These are phyloP conservation scores for Filobasidium floriforme DNA, from an alignment of 768 basidiomycete species.

Conservation along the genomic window DNA sequence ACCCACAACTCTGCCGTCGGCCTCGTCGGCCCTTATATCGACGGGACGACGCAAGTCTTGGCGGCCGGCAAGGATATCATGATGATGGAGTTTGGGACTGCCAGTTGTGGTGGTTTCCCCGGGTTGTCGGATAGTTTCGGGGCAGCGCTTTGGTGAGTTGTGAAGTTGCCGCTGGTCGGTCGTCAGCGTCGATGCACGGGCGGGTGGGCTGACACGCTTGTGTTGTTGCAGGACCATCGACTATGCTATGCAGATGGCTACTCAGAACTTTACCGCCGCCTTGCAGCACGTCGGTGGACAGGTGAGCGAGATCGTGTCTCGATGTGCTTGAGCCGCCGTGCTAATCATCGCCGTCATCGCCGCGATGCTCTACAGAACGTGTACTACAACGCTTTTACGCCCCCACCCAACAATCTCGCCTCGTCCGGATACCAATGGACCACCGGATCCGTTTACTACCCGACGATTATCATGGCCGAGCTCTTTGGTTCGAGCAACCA, in stretches of 20 bases:
- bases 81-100: conserved; percentile 66
- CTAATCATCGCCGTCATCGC: not conserved
- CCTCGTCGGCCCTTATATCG: conserved; percentile 54
- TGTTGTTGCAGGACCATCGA: conserved; percentile 46
- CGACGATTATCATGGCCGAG: conserved; percentile 64
- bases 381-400: conserved; percentile 57
- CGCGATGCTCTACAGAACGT: conserved; percentile 45
- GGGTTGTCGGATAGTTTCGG: conserved; percentile 57
- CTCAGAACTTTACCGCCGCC: conserved; percentile 52
- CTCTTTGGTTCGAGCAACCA: conserved; percentile 59
- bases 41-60: conserved; percentile 49
- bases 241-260: conserved; percentile 57
- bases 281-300: conserved; percentile 53
- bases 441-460: conserved; percentile 65
- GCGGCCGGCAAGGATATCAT: conserved; percentile 48
- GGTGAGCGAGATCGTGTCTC: not conserved
- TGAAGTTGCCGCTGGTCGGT: not conserved
- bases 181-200: not conserved
- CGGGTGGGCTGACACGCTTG: not conserved
- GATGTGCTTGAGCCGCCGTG: not conserved
- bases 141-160: conserved; percentile 57
- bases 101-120: conserved; percentile 51
- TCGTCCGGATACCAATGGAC: conserved; percentile 62
- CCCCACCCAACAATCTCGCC: conserved; percentile 52
- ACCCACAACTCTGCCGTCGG: conserved; percentile 54